Percentiles rank a stretch among this genome's conserved stretches.
These are phyloP conservation scores for Sporisorium exsertum DNA, from an alignment of 1,284 basidiomycete genomes.

Conservation along the genomic window DNA sequence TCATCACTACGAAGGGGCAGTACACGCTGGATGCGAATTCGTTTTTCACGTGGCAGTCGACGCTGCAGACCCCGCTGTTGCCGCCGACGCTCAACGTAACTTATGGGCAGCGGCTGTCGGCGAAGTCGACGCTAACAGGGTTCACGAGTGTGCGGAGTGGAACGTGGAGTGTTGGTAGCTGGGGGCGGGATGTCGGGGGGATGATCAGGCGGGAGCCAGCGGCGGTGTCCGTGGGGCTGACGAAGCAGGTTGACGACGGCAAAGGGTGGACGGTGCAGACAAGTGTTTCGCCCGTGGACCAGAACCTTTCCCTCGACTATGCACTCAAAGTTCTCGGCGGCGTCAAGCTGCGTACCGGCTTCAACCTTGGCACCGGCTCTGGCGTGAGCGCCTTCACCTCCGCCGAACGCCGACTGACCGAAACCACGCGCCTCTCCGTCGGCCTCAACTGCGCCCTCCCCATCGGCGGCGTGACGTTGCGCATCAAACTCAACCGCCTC, in stretches of 20 bases:
- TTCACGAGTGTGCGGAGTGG: slow-evolving; percentile 70
- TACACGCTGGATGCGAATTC: slow-evolving; percentile 70
- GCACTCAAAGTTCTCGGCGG: slow-evolving; percentile 70
- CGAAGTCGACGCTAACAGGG: slow-evolving; percentile 55
- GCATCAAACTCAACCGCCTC: slow-evolving; percentile 71
- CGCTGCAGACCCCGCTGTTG: slow-evolving; percentile 52
- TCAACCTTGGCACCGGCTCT: slow-evolving; percentile 61
- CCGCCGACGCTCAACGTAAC: slow-evolving; percentile 71
- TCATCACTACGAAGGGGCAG: slow-evolving; percentile 70
- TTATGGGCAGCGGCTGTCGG: slow-evolving; percentile 70
- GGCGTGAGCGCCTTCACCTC: slow-evolving; percentile 63
- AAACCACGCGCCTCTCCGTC: slow-evolving; percentile 65
- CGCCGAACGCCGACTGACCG: slow-evolving; percentile 69
- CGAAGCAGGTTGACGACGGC: slow-evolving; percentile 51
- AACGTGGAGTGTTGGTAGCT: slow-evolving; percentile 70
- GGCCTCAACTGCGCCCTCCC: slow-evolving; percentile 66
- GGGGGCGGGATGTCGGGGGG: slow-evolving; percentile 66
- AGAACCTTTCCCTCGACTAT: slow-evolving; percentile 69
- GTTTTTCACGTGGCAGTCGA: slow-evolving; percentile 69
- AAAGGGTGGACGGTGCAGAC: slow-evolving; percentile 62
- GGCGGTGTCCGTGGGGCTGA: slow-evolving; percentile 57
- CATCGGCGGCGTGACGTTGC: slow-evolving; percentile 64
- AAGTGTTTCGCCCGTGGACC: slow-evolving; percentile 48
- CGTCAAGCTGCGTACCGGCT: slow-evolving; percentile 71
- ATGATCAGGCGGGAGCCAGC: slow-evolving; percentile 50